These are phyloP conservation scores for Inga leiocalycina DNA, from an alignment of 306 rosid genomes.

Conservation along the genomic window DNA sequence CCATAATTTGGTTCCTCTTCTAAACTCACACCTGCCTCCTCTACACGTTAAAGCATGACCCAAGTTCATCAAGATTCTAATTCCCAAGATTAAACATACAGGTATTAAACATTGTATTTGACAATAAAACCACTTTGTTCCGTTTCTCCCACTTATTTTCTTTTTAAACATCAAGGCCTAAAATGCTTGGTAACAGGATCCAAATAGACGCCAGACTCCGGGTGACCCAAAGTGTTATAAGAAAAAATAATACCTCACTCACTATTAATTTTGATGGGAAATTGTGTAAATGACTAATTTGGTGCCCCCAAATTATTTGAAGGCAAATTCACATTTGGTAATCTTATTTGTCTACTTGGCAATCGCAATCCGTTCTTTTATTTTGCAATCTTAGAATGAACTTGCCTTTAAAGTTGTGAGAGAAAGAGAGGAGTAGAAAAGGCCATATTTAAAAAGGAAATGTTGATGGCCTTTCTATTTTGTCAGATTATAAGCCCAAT, in stretches of 20 bases:
- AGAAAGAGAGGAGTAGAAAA: neutral
- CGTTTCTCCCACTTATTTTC: neutral
- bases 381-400: constrained; percentile 23
- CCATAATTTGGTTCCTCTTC: constrained; percentile 48
- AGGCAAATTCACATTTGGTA: neutral
- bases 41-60: constrained; percentile 6
- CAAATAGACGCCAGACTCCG: too few species aligned
- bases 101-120: neutral
- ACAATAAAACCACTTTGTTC: neutral
- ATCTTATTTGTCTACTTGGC: neutral
- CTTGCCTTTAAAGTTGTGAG: constrained; percentile 15
- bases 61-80: neutral
- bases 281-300: neutral
- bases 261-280: neutral
- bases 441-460: neutral
- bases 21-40: constrained; percentile 48
- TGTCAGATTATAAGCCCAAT: neutral
- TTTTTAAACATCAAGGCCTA: neutral
- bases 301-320: neutral
- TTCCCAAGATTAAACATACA: neutral
- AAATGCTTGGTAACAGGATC: neutral
- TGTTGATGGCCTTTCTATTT: neutral
- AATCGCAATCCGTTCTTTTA: neutral
- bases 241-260: neutral
- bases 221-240: too few species aligned